A percentile compares a stretch with the other conserved stretches of the same genome.
Conservation (phyloP, 2,329 filamentous ascomycete species). For the Ceratocystis albifundus region DNA sequence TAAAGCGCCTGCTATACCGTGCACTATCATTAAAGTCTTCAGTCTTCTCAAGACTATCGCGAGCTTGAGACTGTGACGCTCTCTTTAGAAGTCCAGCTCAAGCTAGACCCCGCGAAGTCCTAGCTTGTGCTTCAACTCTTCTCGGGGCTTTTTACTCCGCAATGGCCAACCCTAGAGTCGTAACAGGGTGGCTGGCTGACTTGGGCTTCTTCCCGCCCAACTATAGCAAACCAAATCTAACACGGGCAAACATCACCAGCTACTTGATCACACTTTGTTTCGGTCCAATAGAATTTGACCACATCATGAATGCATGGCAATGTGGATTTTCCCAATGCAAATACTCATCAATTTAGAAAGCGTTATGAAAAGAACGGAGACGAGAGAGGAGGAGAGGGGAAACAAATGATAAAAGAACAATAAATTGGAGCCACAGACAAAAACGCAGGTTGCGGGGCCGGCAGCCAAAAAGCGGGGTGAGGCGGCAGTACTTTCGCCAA, state of each 20-base stretch:
- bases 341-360: neutral
- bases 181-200: too few species aligned
- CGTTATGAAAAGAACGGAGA: neutral
- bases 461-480: slow-evolving; percentile 2
- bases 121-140: slow-evolving; percentile 1
- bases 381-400: neutral
- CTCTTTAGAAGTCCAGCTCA: neutral
- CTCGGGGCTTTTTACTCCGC: neutral
- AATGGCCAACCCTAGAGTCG: slow-evolving; percentile 3
- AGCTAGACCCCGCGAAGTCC: neutral
- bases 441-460: neutral
- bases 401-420: neutral
- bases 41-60: neutral
- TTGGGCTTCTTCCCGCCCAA: too few species aligned
- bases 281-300: slow-evolving; percentile 1
- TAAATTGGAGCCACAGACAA: neutral
- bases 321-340: neutral
- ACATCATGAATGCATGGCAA: slow-evolving; percentile 5
- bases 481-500: neutral
- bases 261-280: neutral
- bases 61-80: neutral
- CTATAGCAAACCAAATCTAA: neutral
- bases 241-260: neutral
- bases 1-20: neutral
- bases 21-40: neutral